Evolutionary conservation across 208 protist species (phyloP), one percentile per base, ranked within the genome.

Genomic region (Angomonas ambiguus): DNA sequence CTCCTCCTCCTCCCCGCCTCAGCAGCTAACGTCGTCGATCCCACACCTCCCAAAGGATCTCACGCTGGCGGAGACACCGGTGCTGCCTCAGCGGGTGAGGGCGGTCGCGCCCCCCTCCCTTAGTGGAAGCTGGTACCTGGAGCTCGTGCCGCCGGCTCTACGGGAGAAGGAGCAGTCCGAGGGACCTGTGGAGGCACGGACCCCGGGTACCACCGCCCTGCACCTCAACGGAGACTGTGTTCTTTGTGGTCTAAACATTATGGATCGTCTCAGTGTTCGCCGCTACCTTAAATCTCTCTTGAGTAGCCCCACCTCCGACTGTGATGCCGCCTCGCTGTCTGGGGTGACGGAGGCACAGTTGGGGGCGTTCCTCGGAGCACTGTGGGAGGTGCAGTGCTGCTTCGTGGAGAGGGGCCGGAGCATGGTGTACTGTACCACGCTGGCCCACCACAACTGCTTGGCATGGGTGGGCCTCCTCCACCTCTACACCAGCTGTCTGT

Each of bases 361-460:
- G 34, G 61, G 69, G 18, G 70, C 58, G 33, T 56, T 80, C 60
- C 73, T 94, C 1, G 88, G 88, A 22, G 79, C 83, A 5, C 69
- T 89, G 62, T 92, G 88, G 88, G 42, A 56, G 11, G 27, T 91
- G 20, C 62, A 65, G 28, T 71, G 65, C 53, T 4, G 45, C n/a
- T 24, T 48, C 4, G 24, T 28, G 32, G 25, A 25, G 4, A 27
- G 22, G 4, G 32, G 2, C 51, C 41, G 3, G 31, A 3, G 2
- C 34, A 16, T 32, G 34, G 16, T 8, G 20, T 32, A 2, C 41
- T 30, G 24, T 13, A 24, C 10, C 24, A 56, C 22, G n/a, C 49
- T 58, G 11, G 80, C 80, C 0, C 88, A 94, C 55, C 82, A 94
- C 71, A 80, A 85, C 62, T 94, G 88, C 53, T 62, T 94, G n/a